These are phyloP conservation scores for Pseudocercospora fijiensis DNA, from an alignment of 2,329 filamentous ascomycete genomes.

Conservation along the genomic window DNA sequence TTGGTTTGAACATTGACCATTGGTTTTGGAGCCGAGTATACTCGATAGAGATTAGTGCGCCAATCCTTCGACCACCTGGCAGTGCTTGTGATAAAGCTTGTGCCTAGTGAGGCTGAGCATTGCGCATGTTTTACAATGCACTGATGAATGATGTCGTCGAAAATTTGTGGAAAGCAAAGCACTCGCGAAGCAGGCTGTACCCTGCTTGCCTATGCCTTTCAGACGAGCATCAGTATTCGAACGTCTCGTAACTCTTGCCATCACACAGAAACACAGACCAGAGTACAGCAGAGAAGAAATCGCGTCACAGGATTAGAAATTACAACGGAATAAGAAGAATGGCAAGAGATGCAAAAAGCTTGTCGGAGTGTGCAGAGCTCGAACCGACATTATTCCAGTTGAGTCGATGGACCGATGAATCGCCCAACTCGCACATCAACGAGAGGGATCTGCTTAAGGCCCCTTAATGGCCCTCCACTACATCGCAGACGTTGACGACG, in stretches of 20 bases:
- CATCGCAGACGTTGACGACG: no score
- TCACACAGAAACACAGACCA: not conserved
- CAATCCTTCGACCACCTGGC: not conserved
- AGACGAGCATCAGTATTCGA: not conserved
- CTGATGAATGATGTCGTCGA: not conserved
- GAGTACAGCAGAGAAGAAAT: not conserved
- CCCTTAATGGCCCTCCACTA: no score
- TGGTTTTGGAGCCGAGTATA: slow-evolving; percentile 1
- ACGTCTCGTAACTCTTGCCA: not conserved
- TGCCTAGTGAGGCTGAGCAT: not conserved
- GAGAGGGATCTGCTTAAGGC: not conserved
- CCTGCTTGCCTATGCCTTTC: not conserved
- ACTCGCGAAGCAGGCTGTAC: not conserved
- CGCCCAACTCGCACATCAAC: not conserved
- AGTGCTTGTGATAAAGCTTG: slow-evolving; percentile 4
- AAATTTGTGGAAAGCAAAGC: not conserved
- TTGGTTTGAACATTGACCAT: not conserved
- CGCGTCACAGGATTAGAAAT: not conserved
- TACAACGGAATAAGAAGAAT: not conserved
- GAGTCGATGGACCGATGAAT: not conserved
- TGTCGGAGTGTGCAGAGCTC: not conserved
- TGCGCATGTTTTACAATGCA: not conserved
- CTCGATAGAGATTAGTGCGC: not conserved
- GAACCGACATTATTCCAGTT: not conserved
- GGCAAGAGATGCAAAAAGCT: no score